Percentiles rank a stretch among this genome's conserved stretches.
Evolutionary conservation across 176 grass and related monocot genomes (phyloP).

Genomic region (Hordeum marinum): DNA sequence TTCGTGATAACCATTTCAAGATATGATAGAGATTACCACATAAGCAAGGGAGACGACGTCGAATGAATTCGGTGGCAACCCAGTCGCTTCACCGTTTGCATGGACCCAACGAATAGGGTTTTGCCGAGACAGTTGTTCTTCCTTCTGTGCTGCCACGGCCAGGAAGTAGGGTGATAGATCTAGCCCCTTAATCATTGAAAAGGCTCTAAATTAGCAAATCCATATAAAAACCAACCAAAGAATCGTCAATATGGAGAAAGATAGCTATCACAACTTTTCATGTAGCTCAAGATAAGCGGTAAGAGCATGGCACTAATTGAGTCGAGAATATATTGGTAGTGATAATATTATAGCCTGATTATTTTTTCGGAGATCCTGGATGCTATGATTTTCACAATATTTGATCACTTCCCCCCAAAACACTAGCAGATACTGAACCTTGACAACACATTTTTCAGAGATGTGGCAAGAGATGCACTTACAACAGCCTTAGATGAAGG

Average conservation of each 20-base stretch:
- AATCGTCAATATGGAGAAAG: not conserved
- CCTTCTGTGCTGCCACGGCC: constrained; percentile 66
- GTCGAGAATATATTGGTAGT: not conserved
- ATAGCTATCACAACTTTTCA: not conserved
- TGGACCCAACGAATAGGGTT: constrained; percentile 76
- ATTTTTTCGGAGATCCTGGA: not conserved
- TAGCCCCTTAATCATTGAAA: constrained; percentile 47
- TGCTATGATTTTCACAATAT: not conserved
- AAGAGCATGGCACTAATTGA: not conserved
- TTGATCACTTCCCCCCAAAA: not conserved
- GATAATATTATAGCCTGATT: not conserved
- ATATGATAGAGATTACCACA: constrained; percentile 47
- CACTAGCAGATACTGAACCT: not conserved
- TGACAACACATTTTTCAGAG: not conserved
- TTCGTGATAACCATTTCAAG: not conserved
- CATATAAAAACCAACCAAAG: not conserved
- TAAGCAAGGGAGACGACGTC: constrained; percentile 78
- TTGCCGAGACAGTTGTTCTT: constrained; percentile 44
- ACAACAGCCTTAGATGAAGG: constrained; percentile 64
- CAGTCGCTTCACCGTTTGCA: constrained; percentile 75
- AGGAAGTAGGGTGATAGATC: constrained; percentile 85
- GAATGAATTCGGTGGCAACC: constrained; percentile 64
- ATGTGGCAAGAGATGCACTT: not conserved
- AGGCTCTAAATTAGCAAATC: not conserved
- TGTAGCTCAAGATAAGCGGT: not conserved